Evolutionary conservation across 805 yeast species (phyloP), one percentile per base, ranked within the genome.

Genomic region (Metschnikowia chrysomelidarum): DNA sequence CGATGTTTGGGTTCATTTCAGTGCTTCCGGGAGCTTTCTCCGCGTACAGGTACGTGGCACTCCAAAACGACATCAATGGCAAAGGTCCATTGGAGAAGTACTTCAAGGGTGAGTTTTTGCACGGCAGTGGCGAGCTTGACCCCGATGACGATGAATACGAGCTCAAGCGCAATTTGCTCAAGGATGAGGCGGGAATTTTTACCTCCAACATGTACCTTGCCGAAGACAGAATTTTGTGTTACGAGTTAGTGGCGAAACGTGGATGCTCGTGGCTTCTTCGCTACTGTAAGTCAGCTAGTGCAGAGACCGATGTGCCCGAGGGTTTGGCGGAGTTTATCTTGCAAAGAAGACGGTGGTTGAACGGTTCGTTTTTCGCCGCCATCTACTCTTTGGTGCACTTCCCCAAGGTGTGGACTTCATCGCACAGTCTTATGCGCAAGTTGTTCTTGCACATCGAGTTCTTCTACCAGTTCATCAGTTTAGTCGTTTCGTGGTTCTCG

Each of bases 1-100:
- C 82, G 1, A 69, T 71, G 11, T 78, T 78, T 53, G 85, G 85
- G 8, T 78, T 75, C 47, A 78, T 78, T 42, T 69, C 79, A 0
- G 85, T 78, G 24, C 66, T 78, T 30, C 85, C 85, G 4, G 85
- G 85, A 44, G 85, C 85, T 1, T 78, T 78, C 47, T 76, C 82
- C 4, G 84, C 85, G 9, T 78, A 78, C 51, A 51, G 85, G 27
- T 78, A 64, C 44, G 62, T 69, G 13, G 85, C 85, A 2, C 66
- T 79, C 14, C 75, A 69, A 38, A 81, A 81, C 37, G 74, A 69
- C 47, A 56, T 67, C 18, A 67, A 67, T 37, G 75, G 73, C n/a
- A 57, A 52, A 33, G 76, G 82, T 2, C 85, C 85, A 1, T 60
- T 79, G 30, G 81, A 76, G 44, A 81, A 78, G 50, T 79, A 79